These are phyloP conservation scores for Cercophora scortea DNA, from an alignment of 495 filamentous ascomycete species.

Conservation along the genomic window DNA sequence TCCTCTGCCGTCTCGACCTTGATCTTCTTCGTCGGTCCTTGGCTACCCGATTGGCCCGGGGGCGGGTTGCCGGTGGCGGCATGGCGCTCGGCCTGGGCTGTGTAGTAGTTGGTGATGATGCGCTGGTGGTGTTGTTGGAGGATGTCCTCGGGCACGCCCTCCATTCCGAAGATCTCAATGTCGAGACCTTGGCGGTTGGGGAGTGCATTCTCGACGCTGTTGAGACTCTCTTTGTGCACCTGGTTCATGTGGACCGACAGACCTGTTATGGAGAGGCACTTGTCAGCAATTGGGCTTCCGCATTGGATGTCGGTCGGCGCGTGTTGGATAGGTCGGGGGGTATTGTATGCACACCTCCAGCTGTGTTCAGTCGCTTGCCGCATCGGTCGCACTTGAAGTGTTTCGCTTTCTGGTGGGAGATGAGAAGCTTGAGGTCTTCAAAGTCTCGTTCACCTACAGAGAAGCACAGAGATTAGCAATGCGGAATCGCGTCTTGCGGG, in stretches of 20 bases:
- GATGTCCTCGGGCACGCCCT: constrained; percentile 87
- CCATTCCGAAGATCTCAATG: constrained; percentile 96
- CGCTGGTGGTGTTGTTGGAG: constrained; percentile 74
- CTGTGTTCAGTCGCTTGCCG: constrained; percentile 80
- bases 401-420: constrained; percentile 95
- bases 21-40: constrained; percentile 63
- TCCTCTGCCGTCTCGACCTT: constrained; percentile 72
- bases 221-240: constrained; percentile 89
- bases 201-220: constrained; percentile 83
- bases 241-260: constrained; percentile 95
- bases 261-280: constrained; percentile 44
- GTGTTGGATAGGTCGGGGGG: background rate
- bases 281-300: constrained; percentile 10
- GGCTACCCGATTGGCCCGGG: constrained; percentile 41
- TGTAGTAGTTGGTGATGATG: constrained; percentile 73
- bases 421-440: constrained; percentile 91
- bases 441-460: constrained; percentile 77
- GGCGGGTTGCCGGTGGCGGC: constrained; percentile 78
- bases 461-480: background rate
- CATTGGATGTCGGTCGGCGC: background rate
- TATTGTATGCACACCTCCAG: constrained; percentile 60
- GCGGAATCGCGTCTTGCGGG: background rate
- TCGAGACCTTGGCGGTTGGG: constrained; percentile 74
- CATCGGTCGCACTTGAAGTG: constrained; percentile 97
- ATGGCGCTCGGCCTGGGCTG: constrained; percentile 74